These are phyloP conservation scores for Rhytidiadelphus loreus DNA, from an alignment of 225 moss, liverwort and hornwort genomes.

Conservation along the genomic window DNA sequence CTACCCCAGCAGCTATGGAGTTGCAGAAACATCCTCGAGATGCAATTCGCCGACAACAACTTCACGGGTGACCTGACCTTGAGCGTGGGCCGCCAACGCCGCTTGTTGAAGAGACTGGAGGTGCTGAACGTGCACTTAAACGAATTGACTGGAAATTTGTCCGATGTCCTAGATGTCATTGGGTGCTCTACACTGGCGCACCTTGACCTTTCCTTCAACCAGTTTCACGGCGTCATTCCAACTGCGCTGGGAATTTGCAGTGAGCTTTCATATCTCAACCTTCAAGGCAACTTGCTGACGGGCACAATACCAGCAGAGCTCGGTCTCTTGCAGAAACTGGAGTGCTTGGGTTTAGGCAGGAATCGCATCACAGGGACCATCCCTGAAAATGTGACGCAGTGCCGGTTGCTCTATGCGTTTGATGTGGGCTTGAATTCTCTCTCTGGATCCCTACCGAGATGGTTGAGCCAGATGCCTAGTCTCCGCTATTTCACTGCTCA, in stretches of 20 bases:
- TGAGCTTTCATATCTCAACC: constrained; percentile 11
- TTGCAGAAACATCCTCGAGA: constrained; percentile 9
- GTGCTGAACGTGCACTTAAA: constrained; percentile 20
- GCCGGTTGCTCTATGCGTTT: constrained; percentile 16
- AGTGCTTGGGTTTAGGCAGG: constrained; percentile 35
- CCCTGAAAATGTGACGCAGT: constrained; percentile 19
- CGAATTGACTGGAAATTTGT: constrained; percentile 6
- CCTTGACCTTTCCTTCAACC: constrained; percentile 36
- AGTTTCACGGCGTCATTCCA: constrained; percentile 28
- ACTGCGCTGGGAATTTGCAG: constrained; percentile 10
- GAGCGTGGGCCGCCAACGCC: constrained; percentile 3
- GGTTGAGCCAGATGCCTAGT: constrained; percentile 9
- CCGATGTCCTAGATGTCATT: constrained; percentile 1
- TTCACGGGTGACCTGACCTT: constrained; percentile 36
- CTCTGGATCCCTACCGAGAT: constrained; percentile 19
- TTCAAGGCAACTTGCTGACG: constrained; percentile 10
- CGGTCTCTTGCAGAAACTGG: constrained; percentile 18
- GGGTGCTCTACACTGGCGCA: background rate
- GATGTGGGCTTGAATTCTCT: constrained; percentile 34
- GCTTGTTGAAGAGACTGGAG: constrained; percentile 2
- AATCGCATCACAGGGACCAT: constrained; percentile 21
- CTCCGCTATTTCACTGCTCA: constrained; percentile 30
- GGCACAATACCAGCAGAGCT: constrained; percentile 37
- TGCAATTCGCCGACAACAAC: constrained; percentile 51
- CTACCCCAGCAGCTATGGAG: constrained; percentile 29